These are phyloP conservation scores for Pestalotiopsis sp. DNA, from an alignment of 2,329 filamentous ascomycete species.

Conservation along the genomic window DNA sequence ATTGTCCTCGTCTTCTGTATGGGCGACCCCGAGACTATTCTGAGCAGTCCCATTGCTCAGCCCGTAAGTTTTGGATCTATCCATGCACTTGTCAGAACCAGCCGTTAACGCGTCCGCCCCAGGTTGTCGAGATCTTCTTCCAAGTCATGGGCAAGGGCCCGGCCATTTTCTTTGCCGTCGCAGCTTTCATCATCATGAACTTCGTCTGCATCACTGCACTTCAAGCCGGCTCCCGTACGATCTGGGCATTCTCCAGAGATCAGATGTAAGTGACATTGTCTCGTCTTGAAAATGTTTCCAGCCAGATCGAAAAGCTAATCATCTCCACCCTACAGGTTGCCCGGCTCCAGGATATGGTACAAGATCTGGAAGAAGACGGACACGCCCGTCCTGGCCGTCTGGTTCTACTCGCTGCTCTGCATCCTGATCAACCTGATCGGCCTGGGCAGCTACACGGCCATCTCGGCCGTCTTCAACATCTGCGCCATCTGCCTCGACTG, in stretches of 20 bases:
- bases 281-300: too few species aligned
- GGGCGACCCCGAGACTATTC: slow-evolving; percentile 50
- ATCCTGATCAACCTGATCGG: slow-evolving; percentile 62
- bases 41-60: slow-evolving; percentile 48
- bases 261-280: slow-evolving; percentile 31
- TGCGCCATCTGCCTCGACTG: slow-evolving; percentile 58
- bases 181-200: slow-evolving; percentile 59
- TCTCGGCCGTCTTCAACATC: slow-evolving; percentile 56
- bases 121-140: slow-evolving; percentile 59
- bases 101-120: neutral
- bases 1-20: slow-evolving; percentile 61
- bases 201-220: slow-evolving; percentile 62
- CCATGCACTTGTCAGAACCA: neutral
- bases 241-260: slow-evolving; percentile 59
- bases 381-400: slow-evolving; percentile 56
- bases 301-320: neutral
- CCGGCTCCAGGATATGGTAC: slow-evolving; percentile 50
- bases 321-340: slow-evolving; percentile 28
- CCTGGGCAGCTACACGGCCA: slow-evolving; percentile 56
- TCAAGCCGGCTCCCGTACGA: slow-evolving; percentile 53
- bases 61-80: slow-evolving; percentile 30
- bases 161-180: slow-evolving; percentile 58
- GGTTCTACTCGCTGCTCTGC: slow-evolving; percentile 57
- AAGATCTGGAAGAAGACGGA: slow-evolving; percentile 50
- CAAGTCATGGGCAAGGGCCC: slow-evolving; percentile 57